phyloP scores from a whole-genome alignment of 768 basidiomycete species.

The Agaricus sinodeliciosus region DNA sequence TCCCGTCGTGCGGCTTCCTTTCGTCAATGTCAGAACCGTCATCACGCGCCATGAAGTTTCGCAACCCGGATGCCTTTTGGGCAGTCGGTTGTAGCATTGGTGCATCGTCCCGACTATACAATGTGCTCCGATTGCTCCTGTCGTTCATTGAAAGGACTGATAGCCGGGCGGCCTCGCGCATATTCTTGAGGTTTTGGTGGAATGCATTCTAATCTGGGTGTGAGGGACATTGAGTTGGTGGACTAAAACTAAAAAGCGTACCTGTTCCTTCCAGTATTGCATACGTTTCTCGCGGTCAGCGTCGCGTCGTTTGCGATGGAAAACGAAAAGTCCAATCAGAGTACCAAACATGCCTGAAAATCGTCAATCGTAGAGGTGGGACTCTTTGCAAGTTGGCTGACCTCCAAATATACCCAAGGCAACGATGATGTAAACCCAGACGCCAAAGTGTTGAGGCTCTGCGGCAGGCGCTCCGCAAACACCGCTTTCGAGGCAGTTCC shows the following conservation, averaged over 20 bases:
- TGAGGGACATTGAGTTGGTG: not conserved
- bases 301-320: slow-evolving; percentile 69
- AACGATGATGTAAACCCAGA: slow-evolving; percentile 69
- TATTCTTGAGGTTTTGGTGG: slow-evolving; percentile 73
- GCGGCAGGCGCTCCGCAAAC: slow-evolving; percentile 60
- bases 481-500: slow-evolving; percentile 60
- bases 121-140: slow-evolving; percentile 40
- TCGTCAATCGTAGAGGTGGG: not conserved
- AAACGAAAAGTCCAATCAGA: slow-evolving; percentile 57
- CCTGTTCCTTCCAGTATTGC: slow-evolving; percentile 90
- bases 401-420: slow-evolving; percentile 68
- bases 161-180: slow-evolving; percentile 67
- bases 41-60: slow-evolving; percentile 45
- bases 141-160: slow-evolving; percentile 53
- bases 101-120: slow-evolving; percentile 48
- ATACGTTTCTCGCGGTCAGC: slow-evolving; percentile 75
- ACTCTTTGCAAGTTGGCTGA: slow-evolving; percentile 25
- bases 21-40: slow-evolving; percentile 45
- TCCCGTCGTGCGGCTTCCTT: slow-evolving; percentile 25
- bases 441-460: slow-evolving; percentile 52
- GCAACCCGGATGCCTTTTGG: slow-evolving; percentile 50
- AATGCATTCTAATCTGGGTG: slow-evolving; percentile 51
- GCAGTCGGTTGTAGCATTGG: slow-evolving; percentile 45
- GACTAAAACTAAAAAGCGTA: slow-evolving; percentile 17
- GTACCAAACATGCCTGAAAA: slow-evolving; percentile 67